Percentiles rank a stretch among this genome's conserved stretches.
Evolutionary conservation across 148 eudicot genomes (phyloP).

Genomic region (Rhododendron ferrugineum): DNA sequence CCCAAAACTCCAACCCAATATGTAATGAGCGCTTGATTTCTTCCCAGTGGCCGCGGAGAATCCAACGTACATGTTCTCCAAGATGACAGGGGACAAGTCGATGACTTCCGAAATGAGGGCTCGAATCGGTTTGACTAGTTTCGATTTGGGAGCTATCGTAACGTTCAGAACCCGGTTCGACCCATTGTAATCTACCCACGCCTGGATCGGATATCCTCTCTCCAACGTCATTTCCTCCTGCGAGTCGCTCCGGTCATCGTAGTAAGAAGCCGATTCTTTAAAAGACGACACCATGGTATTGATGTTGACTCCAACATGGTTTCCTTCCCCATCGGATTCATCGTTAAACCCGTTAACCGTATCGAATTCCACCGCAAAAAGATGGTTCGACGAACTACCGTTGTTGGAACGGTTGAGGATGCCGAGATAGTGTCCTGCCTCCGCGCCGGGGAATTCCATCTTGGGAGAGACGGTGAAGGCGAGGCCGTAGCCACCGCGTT

Average conservation of each 20-base stretch:
- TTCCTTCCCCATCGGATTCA: slow-evolving; percentile 4
- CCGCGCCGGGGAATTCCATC: background rate
- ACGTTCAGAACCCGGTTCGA: background rate
- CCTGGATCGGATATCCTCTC: slow-evolving; percentile 18
- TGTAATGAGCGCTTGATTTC: slow-evolving; percentile 24
- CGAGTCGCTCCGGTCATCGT: background rate
- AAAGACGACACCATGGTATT: background rate
- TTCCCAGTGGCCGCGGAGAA: slow-evolving; percentile 33
- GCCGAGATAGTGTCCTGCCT: slow-evolving; percentile 23
- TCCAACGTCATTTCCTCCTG: slow-evolving; percentile 5
- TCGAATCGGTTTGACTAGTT: slow-evolving; percentile 6
- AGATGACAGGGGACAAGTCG: background rate
- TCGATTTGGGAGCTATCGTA: slow-evolving; percentile 13
- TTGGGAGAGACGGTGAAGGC: slow-evolving; percentile 27
- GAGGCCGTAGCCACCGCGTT: slow-evolving; percentile 30
- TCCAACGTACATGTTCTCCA: slow-evolving; percentile 21
- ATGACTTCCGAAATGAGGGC: slow-evolving; percentile 14
- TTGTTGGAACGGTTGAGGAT: slow-evolving; percentile 8
- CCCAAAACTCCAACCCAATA: slow-evolving; percentile 32
- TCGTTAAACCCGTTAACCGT: slow-evolving; percentile 20
- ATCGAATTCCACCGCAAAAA: slow-evolving; percentile 33
- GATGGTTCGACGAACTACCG: slow-evolving; percentile 18
- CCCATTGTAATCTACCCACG: slow-evolving; percentile 37
- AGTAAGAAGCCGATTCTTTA: background rate
- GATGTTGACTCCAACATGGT: slow-evolving; percentile 27